Percentiles rank a stretch among this genome's conserved stretches.
Evolutionary conservation across 1,139 yeast species (phyloP).

Genomic region (Petasospora fabianii): DNA sequence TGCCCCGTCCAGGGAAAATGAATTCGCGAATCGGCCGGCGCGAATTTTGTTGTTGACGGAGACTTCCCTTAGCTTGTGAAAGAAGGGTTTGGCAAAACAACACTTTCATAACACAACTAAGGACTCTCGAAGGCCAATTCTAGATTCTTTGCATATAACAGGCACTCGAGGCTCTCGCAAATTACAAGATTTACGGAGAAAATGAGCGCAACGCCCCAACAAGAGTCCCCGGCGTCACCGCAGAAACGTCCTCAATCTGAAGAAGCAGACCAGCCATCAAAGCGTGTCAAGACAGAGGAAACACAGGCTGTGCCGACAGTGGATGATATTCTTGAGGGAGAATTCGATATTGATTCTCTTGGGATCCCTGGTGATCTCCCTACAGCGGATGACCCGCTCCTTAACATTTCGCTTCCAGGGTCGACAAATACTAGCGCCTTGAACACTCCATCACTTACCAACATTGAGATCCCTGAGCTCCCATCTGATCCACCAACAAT

Average conservation of each 20-base stretch:
- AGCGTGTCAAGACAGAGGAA: constrained; percentile 11
- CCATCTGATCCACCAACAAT: neutral
- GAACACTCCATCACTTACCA: constrained; percentile 10
- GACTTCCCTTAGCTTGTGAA: neutral
- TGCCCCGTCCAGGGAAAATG: neutral
- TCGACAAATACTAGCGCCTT: constrained; percentile 1
- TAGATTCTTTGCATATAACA: too few relatives aligned
- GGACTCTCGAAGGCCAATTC: too few relatives aligned
- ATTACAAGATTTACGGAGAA: neutral
- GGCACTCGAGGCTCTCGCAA: too few relatives aligned
- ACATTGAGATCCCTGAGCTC: constrained; percentile 10
- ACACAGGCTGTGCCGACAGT: constrained; percentile 12
- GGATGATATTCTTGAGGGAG: constrained; percentile 16
- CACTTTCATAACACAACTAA: neutral
- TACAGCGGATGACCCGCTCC: constrained; percentile 3
- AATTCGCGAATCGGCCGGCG: too few relatives aligned
- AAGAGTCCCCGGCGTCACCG: constrained; percentile 10
- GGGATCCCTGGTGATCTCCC: constrained; percentile 5
- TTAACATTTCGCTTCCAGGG: constrained; percentile 4
- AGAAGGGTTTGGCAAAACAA: neutral
- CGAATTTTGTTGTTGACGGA: neutral
- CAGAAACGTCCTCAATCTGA: constrained; percentile 10
- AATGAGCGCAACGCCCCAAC: constrained; percentile 7
- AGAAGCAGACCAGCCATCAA: constrained; percentile 5
- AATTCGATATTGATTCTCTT: constrained; percentile 9